phyloP scores from a whole-genome alignment of 257 asterid species.

The Nemophila menziesii region DNA sequence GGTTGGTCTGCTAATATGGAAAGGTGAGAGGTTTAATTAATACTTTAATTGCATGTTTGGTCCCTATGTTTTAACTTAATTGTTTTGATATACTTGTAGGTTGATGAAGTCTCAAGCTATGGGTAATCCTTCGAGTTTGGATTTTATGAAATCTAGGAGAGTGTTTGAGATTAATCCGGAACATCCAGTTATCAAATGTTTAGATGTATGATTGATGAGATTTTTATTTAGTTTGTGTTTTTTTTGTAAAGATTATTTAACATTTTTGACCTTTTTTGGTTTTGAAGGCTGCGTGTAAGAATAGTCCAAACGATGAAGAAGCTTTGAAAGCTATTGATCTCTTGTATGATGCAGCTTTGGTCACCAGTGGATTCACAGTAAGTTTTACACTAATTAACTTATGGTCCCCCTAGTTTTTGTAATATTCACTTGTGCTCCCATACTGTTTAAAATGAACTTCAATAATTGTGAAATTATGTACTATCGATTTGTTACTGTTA shows the following conservation, averaged over 20 bases:
- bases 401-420: no score
- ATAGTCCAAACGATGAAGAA: constrained; percentile 71
- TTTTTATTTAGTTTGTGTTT: neutral
- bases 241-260: neutral
- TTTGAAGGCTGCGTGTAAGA: constrained; percentile 68
- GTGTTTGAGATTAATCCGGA: constrained; percentile 91
- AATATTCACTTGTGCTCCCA: no score
- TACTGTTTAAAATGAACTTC: no score
- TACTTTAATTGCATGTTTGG: neutral
- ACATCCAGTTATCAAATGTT: constrained; percentile 74
- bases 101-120: constrained; percentile 86
- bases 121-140: constrained; percentile 65
- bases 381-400: constrained; percentile 14
- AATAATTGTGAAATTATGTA: no score
- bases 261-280: constrained; percentile 1
- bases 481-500: no score
- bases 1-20: constrained; percentile 99
- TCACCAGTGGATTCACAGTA: constrained; percentile 94
- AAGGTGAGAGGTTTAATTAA: constrained; percentile 35
- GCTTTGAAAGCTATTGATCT: constrained; percentile 92
- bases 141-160: constrained; percentile 84
- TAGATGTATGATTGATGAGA: constrained; percentile 36
- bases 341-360: constrained; percentile 73
- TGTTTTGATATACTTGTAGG: constrained; percentile 36
- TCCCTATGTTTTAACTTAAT: neutral